Percentiles rank a stretch among this genome's conserved stretches.
Conservation (phyloP, 2,329 filamentous ascomycete species). For the Pyrenophora seminiperda region DNA sequence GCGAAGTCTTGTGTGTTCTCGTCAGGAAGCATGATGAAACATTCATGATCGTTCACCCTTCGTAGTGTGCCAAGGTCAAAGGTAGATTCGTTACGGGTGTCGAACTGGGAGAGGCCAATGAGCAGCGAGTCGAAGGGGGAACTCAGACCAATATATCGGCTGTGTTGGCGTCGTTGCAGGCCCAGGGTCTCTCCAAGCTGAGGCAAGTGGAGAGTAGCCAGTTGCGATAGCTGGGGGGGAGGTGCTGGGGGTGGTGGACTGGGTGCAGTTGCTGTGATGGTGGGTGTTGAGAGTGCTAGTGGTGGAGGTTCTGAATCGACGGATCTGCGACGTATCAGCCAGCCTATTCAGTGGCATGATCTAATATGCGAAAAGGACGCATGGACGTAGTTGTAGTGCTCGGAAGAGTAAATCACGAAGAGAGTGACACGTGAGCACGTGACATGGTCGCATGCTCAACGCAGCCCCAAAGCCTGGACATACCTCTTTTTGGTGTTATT, state of each 20-base stretch:
- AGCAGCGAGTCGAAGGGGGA: constrained; percentile 84
- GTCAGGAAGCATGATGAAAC: constrained; percentile 80
- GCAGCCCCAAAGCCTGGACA: constrained; percentile 46
- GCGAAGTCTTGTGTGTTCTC: constrained; percentile 72
- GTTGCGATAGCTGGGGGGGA: constrained; percentile 17
- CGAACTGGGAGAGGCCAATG: constrained; percentile 79
- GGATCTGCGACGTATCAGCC: constrained; percentile 42
- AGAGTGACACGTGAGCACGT: constrained; percentile 31
- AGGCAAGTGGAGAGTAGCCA: constrained; percentile 40
- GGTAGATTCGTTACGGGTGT: constrained; percentile 79
- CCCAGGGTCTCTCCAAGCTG: constrained; percentile 63
- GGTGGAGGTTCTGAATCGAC: constrained; percentile 49
- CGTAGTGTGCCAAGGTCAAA: constrained; percentile 67
- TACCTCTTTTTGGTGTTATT: constrained; percentile 70
- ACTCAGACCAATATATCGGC: constrained; percentile 81
- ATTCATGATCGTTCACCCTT: constrained; percentile 77
- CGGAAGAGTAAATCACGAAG: neutral
- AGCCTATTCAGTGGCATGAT: constrained; percentile 11
- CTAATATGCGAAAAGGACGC: constrained; percentile 1
- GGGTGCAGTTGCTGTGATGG: constrained; percentile 48
- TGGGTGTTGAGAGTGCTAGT: constrained; percentile 48
- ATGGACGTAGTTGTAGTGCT: neutral
- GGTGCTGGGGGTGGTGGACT: constrained; percentile 37
- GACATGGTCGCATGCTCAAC: constrained; percentile 16
- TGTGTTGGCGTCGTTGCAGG: constrained; percentile 77